These are phyloP conservation scores for Crucihimalaya himalaica DNA, from an alignment of 345 rosid genomes.

Conservation along the genomic window DNA sequence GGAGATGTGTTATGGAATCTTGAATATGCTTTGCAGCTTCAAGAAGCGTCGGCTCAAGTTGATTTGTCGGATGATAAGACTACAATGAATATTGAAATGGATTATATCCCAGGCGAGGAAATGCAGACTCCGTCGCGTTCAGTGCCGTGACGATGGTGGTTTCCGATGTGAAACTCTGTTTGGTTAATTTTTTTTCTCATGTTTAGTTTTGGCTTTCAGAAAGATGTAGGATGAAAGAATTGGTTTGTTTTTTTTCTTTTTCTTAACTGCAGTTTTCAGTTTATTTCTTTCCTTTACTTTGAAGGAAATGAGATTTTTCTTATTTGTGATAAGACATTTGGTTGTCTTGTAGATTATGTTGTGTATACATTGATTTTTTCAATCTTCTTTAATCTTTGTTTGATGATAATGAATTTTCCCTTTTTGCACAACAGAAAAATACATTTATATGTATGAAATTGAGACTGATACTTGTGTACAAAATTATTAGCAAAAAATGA, in stretches of 20 bases:
- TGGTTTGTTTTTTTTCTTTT: neutral
- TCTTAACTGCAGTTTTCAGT: constrained; percentile 32
- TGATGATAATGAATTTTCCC: neutral
- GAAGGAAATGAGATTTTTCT: constrained; percentile 23
- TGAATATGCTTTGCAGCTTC: constrained; percentile 81
- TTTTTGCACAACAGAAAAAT: neutral
- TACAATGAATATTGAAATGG: constrained; percentile 33
- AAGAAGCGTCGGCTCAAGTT: constrained; percentile 55
- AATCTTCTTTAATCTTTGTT: neutral
- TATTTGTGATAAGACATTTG: constrained; percentile 25
- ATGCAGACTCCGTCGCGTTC: constrained; percentile 21
- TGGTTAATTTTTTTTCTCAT: neutral
- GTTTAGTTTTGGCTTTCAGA: constrained; percentile 33
- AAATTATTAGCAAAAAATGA: too few species aligned
- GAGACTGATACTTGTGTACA: too few species aligned
- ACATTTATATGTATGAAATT: too few species aligned
- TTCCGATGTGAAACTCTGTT: constrained; percentile 13
- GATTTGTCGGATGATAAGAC: constrained; percentile 49
- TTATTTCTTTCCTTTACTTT: constrained; percentile 21
- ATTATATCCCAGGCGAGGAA: constrained; percentile 13
- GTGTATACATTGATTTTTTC: constrained; percentile 28
- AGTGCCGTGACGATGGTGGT: constrained; percentile 8
- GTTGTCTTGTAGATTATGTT: constrained; percentile 35
- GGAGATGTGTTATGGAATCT: constrained; percentile 87
- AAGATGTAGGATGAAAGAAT: constrained; percentile 30